Evolutionary conservation across 2,329 filamentous ascomycete genomes (phyloP), one percentile per base, ranked within the genome.

Genomic region (Sporothrix schenckii): DNA sequence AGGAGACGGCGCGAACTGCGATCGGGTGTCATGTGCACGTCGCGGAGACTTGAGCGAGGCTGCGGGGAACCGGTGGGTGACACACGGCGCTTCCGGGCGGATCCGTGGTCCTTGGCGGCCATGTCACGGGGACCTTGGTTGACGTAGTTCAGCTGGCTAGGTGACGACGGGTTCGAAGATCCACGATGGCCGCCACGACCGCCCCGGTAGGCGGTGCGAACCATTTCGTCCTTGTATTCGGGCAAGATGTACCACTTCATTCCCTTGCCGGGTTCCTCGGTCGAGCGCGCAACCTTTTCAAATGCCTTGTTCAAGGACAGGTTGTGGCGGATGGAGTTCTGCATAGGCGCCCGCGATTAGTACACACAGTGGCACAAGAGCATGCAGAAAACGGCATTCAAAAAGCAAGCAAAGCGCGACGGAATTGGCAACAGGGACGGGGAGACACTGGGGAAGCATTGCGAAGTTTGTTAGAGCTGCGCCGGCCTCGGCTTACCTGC

Each of bases 191-290:
- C 88, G 66, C 88, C 87, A 60, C 87, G 84, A 21, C 88, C 88
- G 21, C 87, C 85, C 69, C 86, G 85, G 75, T 83, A 87, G 1
- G 87, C 86, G 75, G 91, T 92, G 78, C 91, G 91, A 72, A 93
- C 86, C 84, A 97, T 97, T 68, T 97, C 94, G 21, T 97, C 92
- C 65, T 91, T 89, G 74, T 90, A 87, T 73, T 96, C 92, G 1
- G 92, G 86, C 4, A 92, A 89, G 77, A 99, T 94, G 80, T 94
- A 92, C 95, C 95, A 99, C 79, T 98, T 98, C 93, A 97, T 98
- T 39, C 95, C 95, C 79, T 99, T 99, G 14, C 95, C 95, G 27
- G 95, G 95, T 78, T 99, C 95, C 75, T 98, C 93, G 0, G 93
- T 97, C 19, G 92, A 90, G 61, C 95, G 90, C 3, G 95, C 92